Conservation (phyloP, 2,329 filamentous ascomycete genomes). For the Teratosphaeria viscida region DNA sequence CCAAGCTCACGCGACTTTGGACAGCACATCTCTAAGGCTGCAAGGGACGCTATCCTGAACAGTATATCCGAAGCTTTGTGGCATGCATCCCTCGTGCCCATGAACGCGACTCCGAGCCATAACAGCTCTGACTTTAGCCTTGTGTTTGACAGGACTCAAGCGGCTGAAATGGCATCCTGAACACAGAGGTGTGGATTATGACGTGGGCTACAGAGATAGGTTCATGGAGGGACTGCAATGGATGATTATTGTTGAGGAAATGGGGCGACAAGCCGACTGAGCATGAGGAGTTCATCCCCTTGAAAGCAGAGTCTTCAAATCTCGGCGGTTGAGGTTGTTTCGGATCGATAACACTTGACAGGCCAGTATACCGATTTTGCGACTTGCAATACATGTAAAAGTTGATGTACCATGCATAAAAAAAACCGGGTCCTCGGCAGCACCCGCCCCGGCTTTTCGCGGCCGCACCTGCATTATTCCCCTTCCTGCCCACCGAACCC, state of each 20-base stretch:
- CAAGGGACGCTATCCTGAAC: neutral
- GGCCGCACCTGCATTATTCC: neutral
- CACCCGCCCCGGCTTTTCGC: neutral
- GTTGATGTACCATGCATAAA: neutral
- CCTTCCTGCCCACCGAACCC: neutral
- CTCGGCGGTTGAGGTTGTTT: conserved; percentile 35
- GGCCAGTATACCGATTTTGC: neutral
- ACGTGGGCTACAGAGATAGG: conserved; percentile 45
- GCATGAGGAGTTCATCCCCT: conserved; percentile 44
- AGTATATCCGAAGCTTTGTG: neutral
- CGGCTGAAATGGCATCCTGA: conserved; percentile 39
- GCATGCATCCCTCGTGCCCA: neutral
- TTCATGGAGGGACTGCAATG: conserved; percentile 39
- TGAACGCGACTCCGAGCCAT: neutral
- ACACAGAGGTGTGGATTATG: conserved; percentile 30
- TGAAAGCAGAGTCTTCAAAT: conserved; percentile 44
- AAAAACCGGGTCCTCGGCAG: neutral
- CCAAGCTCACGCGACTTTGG: too few species aligned
- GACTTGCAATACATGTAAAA: neutral
- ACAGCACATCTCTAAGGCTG: neutral
- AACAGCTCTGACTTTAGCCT: neutral
- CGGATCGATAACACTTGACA: conserved; percentile 7
- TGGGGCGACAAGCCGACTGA: conserved; percentile 32
- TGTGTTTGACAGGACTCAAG: neutral
- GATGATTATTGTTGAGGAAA: conserved; percentile 27